phyloP scores from a whole-genome alignment of 2,329 filamentous ascomycete species.

The Botryosphaeria dothidea region DNA sequence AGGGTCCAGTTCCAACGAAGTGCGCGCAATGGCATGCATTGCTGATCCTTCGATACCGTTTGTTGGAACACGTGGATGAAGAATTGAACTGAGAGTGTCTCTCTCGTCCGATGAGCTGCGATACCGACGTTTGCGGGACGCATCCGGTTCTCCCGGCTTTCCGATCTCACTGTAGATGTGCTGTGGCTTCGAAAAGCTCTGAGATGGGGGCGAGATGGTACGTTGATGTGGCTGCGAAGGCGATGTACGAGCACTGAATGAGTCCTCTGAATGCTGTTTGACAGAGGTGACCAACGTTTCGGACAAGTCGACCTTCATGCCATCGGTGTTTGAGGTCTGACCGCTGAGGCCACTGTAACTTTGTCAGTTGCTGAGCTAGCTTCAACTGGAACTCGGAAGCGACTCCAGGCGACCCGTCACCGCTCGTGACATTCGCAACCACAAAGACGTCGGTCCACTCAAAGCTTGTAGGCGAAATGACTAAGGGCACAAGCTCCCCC shows the following conservation, averaged over 20 bases:
- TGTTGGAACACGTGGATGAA: background rate
- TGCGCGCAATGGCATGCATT: slow-evolving; percentile 1
- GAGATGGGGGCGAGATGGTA: background rate
- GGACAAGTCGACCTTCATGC: background rate
- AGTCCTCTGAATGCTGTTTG: background rate
- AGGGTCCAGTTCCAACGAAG: slow-evolving; percentile 46
- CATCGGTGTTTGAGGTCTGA: slow-evolving; percentile 11
- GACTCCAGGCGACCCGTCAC: background rate
- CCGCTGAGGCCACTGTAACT: slow-evolving; percentile 2
- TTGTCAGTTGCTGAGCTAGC: slow-evolving; percentile 16
- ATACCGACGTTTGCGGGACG: slow-evolving; percentile 12
- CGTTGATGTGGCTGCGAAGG: background rate
- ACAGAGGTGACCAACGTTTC: background rate
- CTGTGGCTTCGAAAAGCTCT: background rate
- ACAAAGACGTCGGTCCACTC: no score
- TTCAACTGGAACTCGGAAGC: background rate
- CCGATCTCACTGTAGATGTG: slow-evolving; percentile 1
- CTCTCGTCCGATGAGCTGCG: slow-evolving; percentile 10
- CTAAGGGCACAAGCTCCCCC: background rate
- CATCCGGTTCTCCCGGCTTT: background rate
- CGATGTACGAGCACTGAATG: background rate
- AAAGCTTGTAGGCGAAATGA: background rate
- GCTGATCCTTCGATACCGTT: background rate
- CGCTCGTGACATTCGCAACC: background rate
- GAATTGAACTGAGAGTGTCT: background rate